Evolutionary conservation across 768 basidiomycete species (phyloP), one percentile per base, ranked within the genome.

Genomic region (Lentinula edodes): DNA sequence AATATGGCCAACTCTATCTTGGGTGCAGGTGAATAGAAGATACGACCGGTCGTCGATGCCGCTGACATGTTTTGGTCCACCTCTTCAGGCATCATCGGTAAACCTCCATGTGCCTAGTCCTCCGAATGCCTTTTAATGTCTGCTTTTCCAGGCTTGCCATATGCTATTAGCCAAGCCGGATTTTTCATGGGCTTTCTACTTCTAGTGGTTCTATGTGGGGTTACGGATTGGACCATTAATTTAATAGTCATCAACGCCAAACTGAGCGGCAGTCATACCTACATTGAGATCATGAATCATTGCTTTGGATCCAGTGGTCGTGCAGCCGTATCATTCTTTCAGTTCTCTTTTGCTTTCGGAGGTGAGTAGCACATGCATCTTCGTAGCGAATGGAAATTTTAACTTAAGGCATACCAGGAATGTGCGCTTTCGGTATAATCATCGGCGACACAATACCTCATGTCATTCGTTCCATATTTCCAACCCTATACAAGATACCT

Each of bases 171-270:
- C 65, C 93, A 96, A 78, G 95, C 97, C 36, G 97, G 97, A 1
- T 95, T 99, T 75, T 81, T 97, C 66, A 85, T 84, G 0, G 97
- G 97, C 12, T 74, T 97, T 20, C 32, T 90, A n/a, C 82, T 99
- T 1, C 81, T 99, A 28, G 77, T 95, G 34, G 72, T 87, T 0
- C 78, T 99, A 9, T 95, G 91, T 56, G 80, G 73, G 18, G 83
- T 97, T 43, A 98, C 97, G n/a, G 91, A 93, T 73, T 97, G 95
- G 95, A 99, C 97, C 3, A 97, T 99, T 60, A 88, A 95, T 16
- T 85, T 99, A 35, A 96, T 99, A 58, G 92, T 98, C 45, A 71
- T 93, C 67, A 98, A 98, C 70, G 96, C 95, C 36, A 99, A 99
- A 77, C 79, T 99, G 61, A 95, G 93, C 66, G 96, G 97, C 0